These are phyloP conservation scores for Chlamydomonas eustigma DNA, from an alignment of 139 green algal genomes.

Conservation along the genomic window DNA sequence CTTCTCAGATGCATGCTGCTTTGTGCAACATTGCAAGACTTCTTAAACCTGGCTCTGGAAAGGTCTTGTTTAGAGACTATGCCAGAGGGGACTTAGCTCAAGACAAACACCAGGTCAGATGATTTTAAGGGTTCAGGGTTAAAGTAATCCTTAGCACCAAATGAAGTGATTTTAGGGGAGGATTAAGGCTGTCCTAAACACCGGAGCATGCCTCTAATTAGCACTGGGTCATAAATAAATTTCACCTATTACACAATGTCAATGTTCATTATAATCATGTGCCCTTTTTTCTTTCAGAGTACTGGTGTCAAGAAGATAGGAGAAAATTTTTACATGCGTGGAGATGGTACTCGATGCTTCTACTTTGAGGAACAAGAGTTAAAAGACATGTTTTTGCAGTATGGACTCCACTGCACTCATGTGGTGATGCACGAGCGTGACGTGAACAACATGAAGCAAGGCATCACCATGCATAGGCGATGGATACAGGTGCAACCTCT, in stretches of 20 bases:
- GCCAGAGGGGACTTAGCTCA: conserved; percentile 53
- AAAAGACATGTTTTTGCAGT: conserved; percentile 43
- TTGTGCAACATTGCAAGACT: conserved; percentile 50
- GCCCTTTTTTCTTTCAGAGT: not conserved
- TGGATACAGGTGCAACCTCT: conserved; percentile 71
- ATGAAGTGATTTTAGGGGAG: no score
- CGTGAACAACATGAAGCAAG: conserved; percentile 60
- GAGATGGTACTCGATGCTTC: conserved; percentile 78
- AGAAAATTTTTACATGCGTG: conserved; percentile 66
- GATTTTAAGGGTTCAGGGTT: no score
- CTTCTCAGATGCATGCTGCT: conserved; percentile 58
- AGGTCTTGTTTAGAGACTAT: conserved; percentile 71
- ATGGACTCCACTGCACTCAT: conserved; percentile 52
- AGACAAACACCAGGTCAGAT: conserved; percentile 14
- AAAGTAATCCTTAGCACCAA: no score
- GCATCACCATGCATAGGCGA: conserved; percentile 59
- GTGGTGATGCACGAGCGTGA: conserved; percentile 39
- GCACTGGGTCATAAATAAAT: no score
- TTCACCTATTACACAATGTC: no score
- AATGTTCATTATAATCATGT: no score
- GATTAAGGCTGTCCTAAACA: no score
- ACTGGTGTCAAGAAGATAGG: conserved; percentile 44
- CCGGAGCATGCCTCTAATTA: no score
- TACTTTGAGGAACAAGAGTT: conserved; percentile 63
- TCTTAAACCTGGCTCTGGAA: conserved; percentile 54